Conservation (phyloP, 228 moss, liverwort and hornwort genomes). For the Sphagnum fallax region DNA sequence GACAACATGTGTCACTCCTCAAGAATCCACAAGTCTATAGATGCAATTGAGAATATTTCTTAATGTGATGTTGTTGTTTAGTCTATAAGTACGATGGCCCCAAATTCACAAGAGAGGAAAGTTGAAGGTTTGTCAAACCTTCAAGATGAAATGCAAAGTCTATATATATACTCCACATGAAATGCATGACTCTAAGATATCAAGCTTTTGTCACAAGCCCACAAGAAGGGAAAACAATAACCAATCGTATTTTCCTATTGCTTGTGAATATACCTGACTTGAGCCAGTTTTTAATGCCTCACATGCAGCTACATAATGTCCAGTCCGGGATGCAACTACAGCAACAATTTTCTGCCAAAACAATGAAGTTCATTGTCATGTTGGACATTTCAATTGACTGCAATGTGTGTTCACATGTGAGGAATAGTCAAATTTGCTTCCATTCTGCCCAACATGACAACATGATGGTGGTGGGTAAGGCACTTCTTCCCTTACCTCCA, state of each 20-base stretch:
- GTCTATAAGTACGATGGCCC: background rate
- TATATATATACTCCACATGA: too few species aligned
- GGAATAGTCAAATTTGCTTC: background rate
- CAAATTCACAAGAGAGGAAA: background rate
- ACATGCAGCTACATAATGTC: slow-evolving; percentile 44
- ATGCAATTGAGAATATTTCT: too few species aligned
- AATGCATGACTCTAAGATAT: too few species aligned
- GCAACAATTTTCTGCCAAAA: slow-evolving; percentile 21
- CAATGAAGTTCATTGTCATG: background rate
- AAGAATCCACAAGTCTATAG: too few species aligned
- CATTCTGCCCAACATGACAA: too few species aligned
- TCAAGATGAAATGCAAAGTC: background rate
- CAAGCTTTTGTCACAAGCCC: too few species aligned
- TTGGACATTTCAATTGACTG: background rate
- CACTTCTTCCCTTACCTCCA: slow-evolving; percentile 16
- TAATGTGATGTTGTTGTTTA: too few species aligned
- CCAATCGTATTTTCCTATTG: background rate
- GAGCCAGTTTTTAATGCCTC: slow-evolving; percentile 51
- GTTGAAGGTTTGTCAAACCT: background rate
- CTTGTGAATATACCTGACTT: slow-evolving; percentile 26
- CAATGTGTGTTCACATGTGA: background rate
- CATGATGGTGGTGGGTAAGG: too few species aligned
- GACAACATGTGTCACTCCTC: too few species aligned
- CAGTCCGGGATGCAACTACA: slow-evolving; percentile 15
- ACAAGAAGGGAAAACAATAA: too few species aligned